Conservation (phyloP, 805 yeast genomes). For the Pichia manshurica region DNA sequence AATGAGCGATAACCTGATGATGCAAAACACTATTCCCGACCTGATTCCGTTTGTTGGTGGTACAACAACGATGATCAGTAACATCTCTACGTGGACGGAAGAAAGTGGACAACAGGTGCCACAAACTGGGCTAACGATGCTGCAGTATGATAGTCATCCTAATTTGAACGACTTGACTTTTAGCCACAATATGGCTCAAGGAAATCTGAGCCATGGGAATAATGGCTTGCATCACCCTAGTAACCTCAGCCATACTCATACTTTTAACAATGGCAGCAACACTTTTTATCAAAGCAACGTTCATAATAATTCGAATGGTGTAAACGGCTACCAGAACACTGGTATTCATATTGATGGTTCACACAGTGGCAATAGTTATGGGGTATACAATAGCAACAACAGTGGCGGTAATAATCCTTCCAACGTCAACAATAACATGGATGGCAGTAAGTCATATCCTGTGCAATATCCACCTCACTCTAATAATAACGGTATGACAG, state of each 20-base stretch:
- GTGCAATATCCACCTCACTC: not conserved
- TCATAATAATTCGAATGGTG: not conserved
- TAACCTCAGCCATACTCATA: conserved; percentile 2
- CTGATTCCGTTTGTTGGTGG: conserved; percentile 37
- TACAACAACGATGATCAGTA: conserved; percentile 54
- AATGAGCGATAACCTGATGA: conserved; percentile 8
- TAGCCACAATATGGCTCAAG: not conserved
- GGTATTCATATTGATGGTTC: not conserved
- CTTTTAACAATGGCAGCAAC: not conserved
- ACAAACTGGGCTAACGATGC: conserved; percentile 30
- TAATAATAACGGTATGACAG: conserved; percentile 12
- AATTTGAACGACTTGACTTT: not conserved
- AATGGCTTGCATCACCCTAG: not conserved
- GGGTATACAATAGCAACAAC: not conserved
- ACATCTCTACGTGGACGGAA: conserved; percentile 57
- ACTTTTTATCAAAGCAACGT: not conserved
- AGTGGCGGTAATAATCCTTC: not conserved
- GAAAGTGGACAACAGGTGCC: conserved; percentile 39
- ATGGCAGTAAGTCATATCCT: not conserved
- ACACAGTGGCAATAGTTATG: not conserved
- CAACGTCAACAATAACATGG: not conserved
- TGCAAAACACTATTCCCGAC: conserved; percentile 26
- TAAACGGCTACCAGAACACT: not conserved
- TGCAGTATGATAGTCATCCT: conserved; percentile 14
- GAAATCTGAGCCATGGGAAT: not conserved